A percentile compares a stretch with the other conserved stretches of the same genome.
These are phyloP conservation scores for Malbranchea zuffiana DNA, from an alignment of 2,329 filamentous ascomycete genomes.

Conservation along the genomic window DNA sequence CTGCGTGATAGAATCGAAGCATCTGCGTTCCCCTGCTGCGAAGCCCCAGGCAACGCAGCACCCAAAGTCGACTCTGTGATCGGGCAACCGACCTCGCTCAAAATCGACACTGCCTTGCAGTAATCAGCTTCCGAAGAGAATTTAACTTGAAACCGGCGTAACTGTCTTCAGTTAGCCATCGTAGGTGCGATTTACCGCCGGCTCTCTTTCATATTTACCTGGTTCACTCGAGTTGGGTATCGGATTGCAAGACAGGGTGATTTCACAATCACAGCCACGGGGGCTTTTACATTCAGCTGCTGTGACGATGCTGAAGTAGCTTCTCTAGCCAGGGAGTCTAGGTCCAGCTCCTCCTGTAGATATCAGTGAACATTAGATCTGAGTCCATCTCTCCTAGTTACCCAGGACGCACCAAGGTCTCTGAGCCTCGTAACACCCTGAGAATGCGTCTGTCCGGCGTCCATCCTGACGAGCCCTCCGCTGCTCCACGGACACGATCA, in stretches of 20 bases:
- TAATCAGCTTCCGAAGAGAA: slow-evolving; percentile 33
- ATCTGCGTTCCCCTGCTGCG: slow-evolving; percentile 10
- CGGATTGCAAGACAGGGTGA: slow-evolving; percentile 37
- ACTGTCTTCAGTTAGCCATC: too few species aligned
- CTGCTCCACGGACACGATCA: slow-evolving; percentile 19
- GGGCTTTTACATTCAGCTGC: slow-evolving; percentile 19
- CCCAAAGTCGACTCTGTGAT: slow-evolving; percentile 30
- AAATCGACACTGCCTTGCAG: slow-evolving; percentile 31
- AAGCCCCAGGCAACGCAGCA: slow-evolving; percentile 17
- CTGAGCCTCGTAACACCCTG: slow-evolving; percentile 26
- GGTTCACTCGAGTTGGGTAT: slow-evolving; percentile 26
- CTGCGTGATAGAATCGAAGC: slow-evolving; percentile 2
- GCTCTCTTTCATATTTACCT: slow-evolving; percentile 24
- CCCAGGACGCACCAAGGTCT: slow-evolving; percentile 25
- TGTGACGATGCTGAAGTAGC: slow-evolving; percentile 8
- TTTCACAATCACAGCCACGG: slow-evolving; percentile 35
- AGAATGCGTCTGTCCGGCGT: slow-evolving; percentile 21
- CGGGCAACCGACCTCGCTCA: slow-evolving; percentile 34
- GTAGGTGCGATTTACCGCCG: too few species aligned
- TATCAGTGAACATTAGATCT: neutral
- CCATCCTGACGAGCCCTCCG: slow-evolving; percentile 5
- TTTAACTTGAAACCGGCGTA: slow-evolving; percentile 37
- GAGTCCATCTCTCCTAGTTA: neutral
- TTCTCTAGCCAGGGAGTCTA: slow-evolving; percentile 24
- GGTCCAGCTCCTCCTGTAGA: slow-evolving; percentile 33